Conservation (phyloP, 805 yeast species). For the Kurtzmaniella cleridarum region DNA sequence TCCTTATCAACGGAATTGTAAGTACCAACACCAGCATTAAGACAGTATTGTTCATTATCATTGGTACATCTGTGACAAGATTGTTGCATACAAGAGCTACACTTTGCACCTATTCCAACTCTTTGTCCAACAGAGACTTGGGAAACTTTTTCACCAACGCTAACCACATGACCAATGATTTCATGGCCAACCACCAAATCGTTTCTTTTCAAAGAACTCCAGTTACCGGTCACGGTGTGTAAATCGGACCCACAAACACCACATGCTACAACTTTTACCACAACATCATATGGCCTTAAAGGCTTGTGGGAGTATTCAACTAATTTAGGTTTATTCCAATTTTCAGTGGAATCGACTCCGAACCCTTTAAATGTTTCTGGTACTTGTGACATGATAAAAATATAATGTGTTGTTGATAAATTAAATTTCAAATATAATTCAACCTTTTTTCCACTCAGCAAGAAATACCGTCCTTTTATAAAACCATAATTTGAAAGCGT, state of each 20-base stretch:
- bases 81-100: slow-evolving; percentile 47
- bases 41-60: slow-evolving; percentile 35
- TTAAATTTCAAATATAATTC: no score
- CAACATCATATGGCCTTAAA: slow-evolving; percentile 22
- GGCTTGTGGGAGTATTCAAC: slow-evolving; percentile 45
- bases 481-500: no score
- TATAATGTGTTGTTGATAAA: no score
- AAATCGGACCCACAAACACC: slow-evolving; percentile 57
- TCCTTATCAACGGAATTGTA: slow-evolving; percentile 13
- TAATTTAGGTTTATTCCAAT: slow-evolving; percentile 53
- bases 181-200: slow-evolving; percentile 61
- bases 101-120: slow-evolving; percentile 77
- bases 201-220: slow-evolving; percentile 35
- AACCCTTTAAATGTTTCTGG: slow-evolving; percentile 61
- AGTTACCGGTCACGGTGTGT: slow-evolving; percentile 45
- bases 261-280: slow-evolving; percentile 13
- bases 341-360: slow-evolving; percentile 44
- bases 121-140: slow-evolving; percentile 60
- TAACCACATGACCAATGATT: slow-evolving; percentile 54
- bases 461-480: no score
- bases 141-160: slow-evolving; percentile 53
- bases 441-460: no score
- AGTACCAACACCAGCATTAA: slow-evolving; percentile 10
- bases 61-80: slow-evolving; percentile 45
- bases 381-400: slow-evolving; percentile 1